A percentile compares a stretch with the other conserved stretches of the same genome.
phyloP scores from a whole-genome alignment of 106 monocot species.

The Dactylorhiza incarnata region DNA sequence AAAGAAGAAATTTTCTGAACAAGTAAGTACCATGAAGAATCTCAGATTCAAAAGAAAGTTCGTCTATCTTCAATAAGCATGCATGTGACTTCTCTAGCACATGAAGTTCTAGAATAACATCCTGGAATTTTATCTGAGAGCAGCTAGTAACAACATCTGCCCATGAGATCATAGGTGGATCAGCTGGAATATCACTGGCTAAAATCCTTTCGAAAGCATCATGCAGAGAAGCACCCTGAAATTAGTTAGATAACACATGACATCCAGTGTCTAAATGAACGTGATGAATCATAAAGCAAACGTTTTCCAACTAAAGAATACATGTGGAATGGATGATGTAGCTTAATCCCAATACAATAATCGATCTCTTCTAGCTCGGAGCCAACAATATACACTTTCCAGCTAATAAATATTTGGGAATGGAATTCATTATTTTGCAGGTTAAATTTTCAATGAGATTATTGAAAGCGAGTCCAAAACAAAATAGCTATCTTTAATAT shows the following conservation, averaged over 20 bases:
- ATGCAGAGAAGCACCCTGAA: constrained; percentile 66
- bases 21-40: constrained; percentile 19
- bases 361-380: background rate
- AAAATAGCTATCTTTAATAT: background rate
- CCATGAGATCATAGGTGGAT: constrained; percentile 22
- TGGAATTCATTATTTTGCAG: background rate
- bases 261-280: background rate
- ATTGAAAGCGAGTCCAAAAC: background rate
- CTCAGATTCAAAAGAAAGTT: constrained; percentile 32
- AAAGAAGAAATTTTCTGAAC: constrained; percentile 25
- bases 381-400: background rate
- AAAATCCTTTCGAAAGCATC: constrained; percentile 37
- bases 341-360: background rate
- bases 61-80: constrained; percentile 32
- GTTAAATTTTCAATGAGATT: background rate
- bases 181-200: constrained; percentile 16
- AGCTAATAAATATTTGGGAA: background rate
- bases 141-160: constrained; percentile 23
- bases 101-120: constrained; percentile 36
- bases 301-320: background rate
- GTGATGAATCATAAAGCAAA: constrained; percentile 6
- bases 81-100: constrained; percentile 21
- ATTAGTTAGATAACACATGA: constrained; percentile 12
- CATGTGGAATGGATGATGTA: background rate
- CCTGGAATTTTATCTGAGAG: constrained; percentile 32